Evolutionary conservation across 2,329 filamentous ascomycete species (phyloP), one percentile per base, ranked within the genome.

Genomic region (Xylaria sp.): DNA sequence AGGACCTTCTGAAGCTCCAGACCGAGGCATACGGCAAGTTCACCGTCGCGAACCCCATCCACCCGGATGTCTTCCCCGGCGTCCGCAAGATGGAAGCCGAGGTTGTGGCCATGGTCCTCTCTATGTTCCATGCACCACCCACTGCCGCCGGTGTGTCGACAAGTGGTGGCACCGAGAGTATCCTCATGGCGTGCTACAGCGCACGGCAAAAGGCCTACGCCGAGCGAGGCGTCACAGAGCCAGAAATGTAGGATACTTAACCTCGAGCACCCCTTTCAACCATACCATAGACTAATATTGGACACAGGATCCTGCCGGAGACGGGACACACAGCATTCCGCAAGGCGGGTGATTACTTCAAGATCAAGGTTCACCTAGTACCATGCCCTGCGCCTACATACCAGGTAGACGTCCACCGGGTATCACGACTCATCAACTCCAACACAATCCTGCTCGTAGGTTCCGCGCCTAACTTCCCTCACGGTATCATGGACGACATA

Each of bases 11-110:
- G 69, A 88, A 91, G 76, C 84, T 99, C 47, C 96, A 99, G 83
- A 92, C 93, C 5, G 93, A 98, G 79, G 95, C 96, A 0, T 98
- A 95, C 85, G 92, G 92, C 72, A 92, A 92, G 80, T 99, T 99
- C 79, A 95, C 94, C 59, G 96, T 99, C 34, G 88, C 94, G 47
- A 99, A 99, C 80, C 96, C 96, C 2, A 96, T 99, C 74, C 96
- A 99, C 80, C 96, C 96, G 6, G 96, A 99, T 82, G 95, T 99
- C 51, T 99, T 99, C 82, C 96, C 96, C 17, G 96, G 95, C 32
- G 94, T 99, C 61, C 87, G 96, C 76, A 99, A 99, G 88, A 99
- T 99, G 96, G 96, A 99, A 84, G 95, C 96, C 53, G 96, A 99
- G 83, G 85, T 99, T 69, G 96, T 99, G 61, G 92, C 94, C 72